Conservation (phyloP, 1,139 yeast genomes). For the Yamadazyma triangularis region DNA sequence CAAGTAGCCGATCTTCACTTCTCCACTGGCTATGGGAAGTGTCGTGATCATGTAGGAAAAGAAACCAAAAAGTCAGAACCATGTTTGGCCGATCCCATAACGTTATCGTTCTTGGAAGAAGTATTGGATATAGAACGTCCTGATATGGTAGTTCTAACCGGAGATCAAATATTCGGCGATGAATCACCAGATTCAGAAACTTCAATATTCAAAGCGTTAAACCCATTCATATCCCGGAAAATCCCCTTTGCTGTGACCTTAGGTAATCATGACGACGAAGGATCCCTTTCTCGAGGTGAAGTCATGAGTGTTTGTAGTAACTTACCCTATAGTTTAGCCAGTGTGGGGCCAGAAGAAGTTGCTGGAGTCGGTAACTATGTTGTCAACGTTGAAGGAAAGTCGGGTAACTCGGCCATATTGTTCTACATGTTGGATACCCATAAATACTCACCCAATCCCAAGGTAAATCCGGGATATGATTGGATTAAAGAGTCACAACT, state of each 20-base stretch:
- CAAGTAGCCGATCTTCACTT: slow-evolving; percentile 88
- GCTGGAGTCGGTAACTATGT: slow-evolving; percentile 81
- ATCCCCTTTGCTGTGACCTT: slow-evolving; percentile 76
- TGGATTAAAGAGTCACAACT: slow-evolving; percentile 77
- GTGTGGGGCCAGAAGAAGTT: slow-evolving; percentile 57
- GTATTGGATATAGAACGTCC: slow-evolving; percentile 73
- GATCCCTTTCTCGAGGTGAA: slow-evolving; percentile 51
- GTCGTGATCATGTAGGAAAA: slow-evolving; percentile 64
- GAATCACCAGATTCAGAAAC: slow-evolving; percentile 74
- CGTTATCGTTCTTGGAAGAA: slow-evolving; percentile 54
- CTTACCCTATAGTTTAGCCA: slow-evolving; percentile 66
- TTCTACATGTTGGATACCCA: slow-evolving; percentile 83
- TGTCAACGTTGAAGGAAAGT: slow-evolving; percentile 43
- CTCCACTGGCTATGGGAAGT: slow-evolving; percentile 65
- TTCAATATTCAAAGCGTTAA: slow-evolving; percentile 69
- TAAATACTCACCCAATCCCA: slow-evolving; percentile 60
- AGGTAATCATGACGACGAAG: slow-evolving; percentile 69
- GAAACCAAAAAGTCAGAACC: slow-evolving; percentile 39
- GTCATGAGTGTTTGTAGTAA: slow-evolving; percentile 51
- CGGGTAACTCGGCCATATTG: slow-evolving; percentile 46
- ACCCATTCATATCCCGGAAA: slow-evolving; percentile 58
- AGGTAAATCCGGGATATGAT: slow-evolving; percentile 74
- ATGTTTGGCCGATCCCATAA: slow-evolving; percentile 74
- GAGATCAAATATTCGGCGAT: slow-evolving; percentile 78
- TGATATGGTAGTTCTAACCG: slow-evolving; percentile 76